Evolutionary conservation across 768 basidiomycete species (phyloP).

Genomic region (Pilatotrama ljubarskyi): DNA sequence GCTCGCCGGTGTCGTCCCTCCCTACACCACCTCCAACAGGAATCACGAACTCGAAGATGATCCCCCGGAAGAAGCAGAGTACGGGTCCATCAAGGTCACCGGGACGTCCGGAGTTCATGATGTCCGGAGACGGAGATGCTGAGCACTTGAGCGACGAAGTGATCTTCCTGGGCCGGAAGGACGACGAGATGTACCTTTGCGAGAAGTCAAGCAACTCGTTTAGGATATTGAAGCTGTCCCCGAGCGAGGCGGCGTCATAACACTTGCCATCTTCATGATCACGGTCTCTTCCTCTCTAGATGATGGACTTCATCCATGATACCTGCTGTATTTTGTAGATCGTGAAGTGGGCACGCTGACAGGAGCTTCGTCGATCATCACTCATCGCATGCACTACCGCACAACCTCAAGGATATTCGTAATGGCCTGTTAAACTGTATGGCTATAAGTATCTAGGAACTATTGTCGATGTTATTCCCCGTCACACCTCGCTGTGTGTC

Average conservation of each 20-base stretch:
- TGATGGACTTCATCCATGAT: slow-evolving; percentile 12
- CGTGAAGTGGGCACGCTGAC: slow-evolving; percentile 6
- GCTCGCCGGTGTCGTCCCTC: slow-evolving; percentile 39
- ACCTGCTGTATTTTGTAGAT: slow-evolving; percentile 25
- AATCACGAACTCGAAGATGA: slow-evolving; percentile 25
- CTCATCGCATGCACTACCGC: slow-evolving; percentile 2
- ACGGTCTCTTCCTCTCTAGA: slow-evolving; percentile 4
- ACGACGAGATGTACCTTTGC: slow-evolving; percentile 78
- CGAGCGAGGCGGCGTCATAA: slow-evolving; percentile 31
- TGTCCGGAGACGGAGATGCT: slow-evolving; percentile 49
- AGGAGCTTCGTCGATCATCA: background rate
- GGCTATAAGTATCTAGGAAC: slow-evolving; percentile 12
- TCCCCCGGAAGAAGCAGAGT: slow-evolving; percentile 49
- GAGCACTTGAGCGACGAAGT: slow-evolving; percentile 65
- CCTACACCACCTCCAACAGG: slow-evolving; percentile 25
- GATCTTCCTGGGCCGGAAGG: slow-evolving; percentile 76
- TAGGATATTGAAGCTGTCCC: slow-evolving; percentile 70
- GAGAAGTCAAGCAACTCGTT: slow-evolving; percentile 75
- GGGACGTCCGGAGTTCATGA: slow-evolving; percentile 50
- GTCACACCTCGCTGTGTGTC: background rate
- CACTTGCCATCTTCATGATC: slow-evolving; percentile 6
- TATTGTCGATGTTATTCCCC: background rate
- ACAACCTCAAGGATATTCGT: slow-evolving; percentile 5
- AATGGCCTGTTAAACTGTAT: slow-evolving; percentile 12
- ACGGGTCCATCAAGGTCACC: slow-evolving; percentile 48